Percentiles rank a stretch among this genome's conserved stretches.
Evolutionary conservation across 1,139 yeast species (phyloP).

Genomic region (Suhomyces bolitotheri): DNA sequence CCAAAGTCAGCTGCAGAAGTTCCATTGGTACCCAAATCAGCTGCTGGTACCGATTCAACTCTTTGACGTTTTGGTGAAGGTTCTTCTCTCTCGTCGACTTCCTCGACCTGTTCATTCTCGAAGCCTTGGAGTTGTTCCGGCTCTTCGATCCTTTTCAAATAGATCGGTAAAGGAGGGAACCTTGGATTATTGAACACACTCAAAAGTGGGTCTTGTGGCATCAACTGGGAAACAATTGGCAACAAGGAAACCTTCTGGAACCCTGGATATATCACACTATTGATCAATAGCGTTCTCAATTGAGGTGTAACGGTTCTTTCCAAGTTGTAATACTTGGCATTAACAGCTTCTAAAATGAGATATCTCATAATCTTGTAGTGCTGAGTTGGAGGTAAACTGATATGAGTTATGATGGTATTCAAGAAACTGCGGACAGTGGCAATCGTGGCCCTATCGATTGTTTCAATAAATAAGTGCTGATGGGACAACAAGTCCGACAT

Average conservation of each 20-base stretch:
- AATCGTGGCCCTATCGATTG: conserved; percentile 41
- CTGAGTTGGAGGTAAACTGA: conserved; percentile 61
- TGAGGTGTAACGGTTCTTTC: conserved; percentile 31
- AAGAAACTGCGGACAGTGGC: conserved; percentile 50
- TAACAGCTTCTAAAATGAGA: conserved; percentile 50
- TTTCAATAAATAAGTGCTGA: conserved; percentile 53
- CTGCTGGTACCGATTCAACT: too few species aligned
- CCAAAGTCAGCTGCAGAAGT: neutral
- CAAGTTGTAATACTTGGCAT: conserved; percentile 26
- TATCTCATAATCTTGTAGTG: conserved; percentile 62
- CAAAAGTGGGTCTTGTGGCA: conserved; percentile 43
- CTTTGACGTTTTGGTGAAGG: conserved; percentile 1
- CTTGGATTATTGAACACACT: conserved; percentile 73
- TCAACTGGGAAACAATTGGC: conserved; percentile 63
- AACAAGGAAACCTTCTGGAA: conserved; percentile 60
- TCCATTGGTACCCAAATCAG: too few species aligned
- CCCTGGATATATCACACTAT: conserved; percentile 65
- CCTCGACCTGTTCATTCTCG: conserved; percentile 20
- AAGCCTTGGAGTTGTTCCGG: conserved; percentile 14
- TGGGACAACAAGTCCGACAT: conserved; percentile 74
- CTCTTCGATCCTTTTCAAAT: conserved; percentile 25
- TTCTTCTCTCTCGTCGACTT: conserved; percentile 13
- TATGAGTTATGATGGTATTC: conserved; percentile 46
- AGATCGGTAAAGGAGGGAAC: conserved; percentile 61
- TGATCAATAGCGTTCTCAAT: conserved; percentile 45